Evolutionary conservation across 306 rosid genomes (phyloP).

Genomic region (Cajanus cajan): DNA sequence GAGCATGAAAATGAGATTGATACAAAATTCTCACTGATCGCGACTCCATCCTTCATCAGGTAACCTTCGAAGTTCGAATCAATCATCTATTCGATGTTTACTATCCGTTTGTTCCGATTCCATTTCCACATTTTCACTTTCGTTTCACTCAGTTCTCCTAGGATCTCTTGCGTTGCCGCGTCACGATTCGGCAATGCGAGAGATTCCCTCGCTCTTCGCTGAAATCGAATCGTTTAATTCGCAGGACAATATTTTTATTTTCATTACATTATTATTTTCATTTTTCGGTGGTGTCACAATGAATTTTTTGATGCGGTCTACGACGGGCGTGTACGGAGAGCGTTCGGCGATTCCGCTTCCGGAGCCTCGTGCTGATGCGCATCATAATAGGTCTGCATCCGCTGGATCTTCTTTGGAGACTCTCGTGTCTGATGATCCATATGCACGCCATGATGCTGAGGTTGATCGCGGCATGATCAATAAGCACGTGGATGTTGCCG

Average conservation of each 20-base stretch:
- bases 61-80: neutral
- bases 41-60: constrained; percentile 3
- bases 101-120: neutral
- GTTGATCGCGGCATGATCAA: neutral
- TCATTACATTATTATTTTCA: too few relatives aligned
- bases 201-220: neutral
- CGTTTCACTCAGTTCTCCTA: neutral
- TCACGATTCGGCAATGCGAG: neutral
- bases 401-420: constrained; percentile 53
- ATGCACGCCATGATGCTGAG: constrained; percentile 30
- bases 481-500: constrained; percentile 74
- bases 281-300: constrained; percentile 39
- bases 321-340: constrained; percentile 47
- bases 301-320: constrained; percentile 78
- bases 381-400: constrained; percentile 37
- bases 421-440: constrained; percentile 51
- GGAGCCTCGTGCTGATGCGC: constrained; percentile 42
- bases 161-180: neutral
- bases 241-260: constrained; percentile 13
- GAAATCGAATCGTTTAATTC: constrained; percentile 21
- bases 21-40: neutral
- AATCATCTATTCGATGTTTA: neutral
- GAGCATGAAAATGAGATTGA: neutral
- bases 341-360: constrained; percentile 36
- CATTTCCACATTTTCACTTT: neutral